phyloP scores from a whole-genome alignment of 768 basidiomycete genomes.

The Leccinum sublutescens region DNA sequence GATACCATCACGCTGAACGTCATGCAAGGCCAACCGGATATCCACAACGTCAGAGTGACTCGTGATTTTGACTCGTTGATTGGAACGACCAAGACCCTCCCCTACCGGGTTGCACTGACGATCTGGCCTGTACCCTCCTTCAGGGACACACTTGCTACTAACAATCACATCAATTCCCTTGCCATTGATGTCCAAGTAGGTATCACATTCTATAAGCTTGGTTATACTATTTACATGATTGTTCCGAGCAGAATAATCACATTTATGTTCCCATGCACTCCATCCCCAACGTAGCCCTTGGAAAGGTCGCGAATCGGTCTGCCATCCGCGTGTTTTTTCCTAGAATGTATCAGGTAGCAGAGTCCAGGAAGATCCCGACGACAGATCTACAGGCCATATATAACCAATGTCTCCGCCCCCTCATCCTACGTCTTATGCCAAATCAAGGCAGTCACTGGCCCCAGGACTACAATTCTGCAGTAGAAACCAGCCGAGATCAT shows the following conservation, averaged over 20 bases:
- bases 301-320: background rate
- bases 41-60: background rate
- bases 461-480: background rate
- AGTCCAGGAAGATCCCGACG: background rate
- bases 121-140: conserved; percentile 4
- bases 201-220: too few species aligned
- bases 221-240: too few species aligned
- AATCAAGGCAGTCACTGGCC: conserved; percentile 4
- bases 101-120: background rate
- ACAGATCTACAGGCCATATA: background rate
- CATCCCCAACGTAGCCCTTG: conserved; percentile 1
- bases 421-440: background rate
- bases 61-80: conserved; percentile 5
- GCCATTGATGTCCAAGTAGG: background rate
- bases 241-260: too few species aligned
- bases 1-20: background rate
- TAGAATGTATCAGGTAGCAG: background rate
- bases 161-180: background rate
- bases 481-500: background rate
- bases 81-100: background rate
- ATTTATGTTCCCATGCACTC: background rate
- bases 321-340: conserved; percentile 1
- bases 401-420: background rate
- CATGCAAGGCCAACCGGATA: background rate
- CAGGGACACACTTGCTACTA: background rate